Conservation (phyloP, 2,329 filamentous ascomycete genomes). For the Aurifilum marmelostoma region DNA sequence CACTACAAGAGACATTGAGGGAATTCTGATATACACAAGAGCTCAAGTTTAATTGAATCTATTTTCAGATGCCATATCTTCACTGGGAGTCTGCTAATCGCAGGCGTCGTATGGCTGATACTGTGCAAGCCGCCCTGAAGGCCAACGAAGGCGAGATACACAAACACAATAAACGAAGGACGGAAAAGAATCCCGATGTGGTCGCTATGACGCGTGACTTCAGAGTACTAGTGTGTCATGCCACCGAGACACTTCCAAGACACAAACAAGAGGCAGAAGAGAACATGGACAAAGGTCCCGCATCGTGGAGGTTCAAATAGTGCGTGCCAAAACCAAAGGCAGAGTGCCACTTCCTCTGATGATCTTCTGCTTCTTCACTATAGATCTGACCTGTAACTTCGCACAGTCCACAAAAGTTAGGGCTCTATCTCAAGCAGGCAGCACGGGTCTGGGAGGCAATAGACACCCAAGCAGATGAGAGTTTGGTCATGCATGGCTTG, state of each 20-base stretch:
- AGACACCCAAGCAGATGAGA: conserved; percentile 11
- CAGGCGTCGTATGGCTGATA: not conserved
- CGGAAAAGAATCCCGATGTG: not conserved
- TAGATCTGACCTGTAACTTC: not conserved
- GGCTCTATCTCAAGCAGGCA: not conserved
- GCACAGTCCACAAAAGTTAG: not conserved
- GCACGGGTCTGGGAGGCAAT: conserved; percentile 22
- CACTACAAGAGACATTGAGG: not conserved
- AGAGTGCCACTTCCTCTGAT: not conserved
- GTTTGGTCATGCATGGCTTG: conserved; percentile 9
- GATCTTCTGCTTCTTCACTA: not conserved
- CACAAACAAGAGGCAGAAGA: too few species aligned
- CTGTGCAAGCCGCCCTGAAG: not conserved
- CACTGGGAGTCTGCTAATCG: conserved; percentile 21
- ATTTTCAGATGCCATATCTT: conserved; percentile 21
- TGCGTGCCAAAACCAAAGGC: not conserved
- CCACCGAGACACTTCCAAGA: not conserved
- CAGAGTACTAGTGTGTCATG: not conserved
- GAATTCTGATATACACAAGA: not conserved
- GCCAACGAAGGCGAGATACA: not conserved
- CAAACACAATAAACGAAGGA: not conserved
- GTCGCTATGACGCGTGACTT: not conserved
- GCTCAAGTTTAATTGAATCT: too few species aligned
- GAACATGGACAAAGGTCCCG: not conserved
- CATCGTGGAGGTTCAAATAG: not conserved